Conservation (phyloP, 2,329 filamentous ascomycete genomes). For the Colletotrichum camelliae region DNA sequence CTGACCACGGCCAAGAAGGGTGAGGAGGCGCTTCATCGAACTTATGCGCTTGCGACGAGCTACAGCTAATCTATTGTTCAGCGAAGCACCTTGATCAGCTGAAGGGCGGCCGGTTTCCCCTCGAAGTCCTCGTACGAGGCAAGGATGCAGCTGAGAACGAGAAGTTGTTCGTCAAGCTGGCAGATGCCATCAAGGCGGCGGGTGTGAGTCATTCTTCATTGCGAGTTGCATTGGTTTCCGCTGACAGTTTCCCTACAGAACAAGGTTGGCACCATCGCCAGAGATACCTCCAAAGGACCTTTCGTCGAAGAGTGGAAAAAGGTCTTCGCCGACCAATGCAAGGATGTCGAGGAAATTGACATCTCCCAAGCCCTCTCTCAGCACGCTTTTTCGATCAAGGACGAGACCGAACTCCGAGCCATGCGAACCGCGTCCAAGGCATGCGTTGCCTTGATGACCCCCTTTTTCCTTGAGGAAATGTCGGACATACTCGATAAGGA, state of each 20-base stretch:
- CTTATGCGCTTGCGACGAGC: not conserved
- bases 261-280: constrained; percentile 86
- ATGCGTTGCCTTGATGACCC: constrained; percentile 91
- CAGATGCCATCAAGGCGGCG: constrained; percentile 84
- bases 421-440: constrained; percentile 95
- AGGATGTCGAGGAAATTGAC: constrained; percentile 89
- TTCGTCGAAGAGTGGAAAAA: constrained; percentile 98
- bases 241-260: constrained; percentile 57
- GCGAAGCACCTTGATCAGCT: constrained; percentile 92
- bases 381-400: constrained; percentile 88
- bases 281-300: constrained; percentile 83
- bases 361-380: constrained; percentile 82
- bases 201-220: constrained; percentile 66
- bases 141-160: constrained; percentile 93
- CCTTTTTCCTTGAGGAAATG: constrained; percentile 98
- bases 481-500: constrained; percentile 93
- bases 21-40: constrained; percentile 39
- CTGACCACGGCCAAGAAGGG: constrained; percentile 98
- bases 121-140: constrained; percentile 89
- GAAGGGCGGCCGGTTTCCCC: constrained; percentile 88
- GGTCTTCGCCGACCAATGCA: constrained; percentile 75
- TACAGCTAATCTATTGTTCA: constrained; percentile 39
- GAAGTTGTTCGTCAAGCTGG: constrained; percentile 84
- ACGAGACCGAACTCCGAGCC: constrained; percentile 89
- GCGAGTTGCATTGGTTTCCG: not conserved